These are phyloP conservation scores for Psidium friedrichsthalianum DNA, from an alignment of 345 rosid genomes.

Conservation along the genomic window DNA sequence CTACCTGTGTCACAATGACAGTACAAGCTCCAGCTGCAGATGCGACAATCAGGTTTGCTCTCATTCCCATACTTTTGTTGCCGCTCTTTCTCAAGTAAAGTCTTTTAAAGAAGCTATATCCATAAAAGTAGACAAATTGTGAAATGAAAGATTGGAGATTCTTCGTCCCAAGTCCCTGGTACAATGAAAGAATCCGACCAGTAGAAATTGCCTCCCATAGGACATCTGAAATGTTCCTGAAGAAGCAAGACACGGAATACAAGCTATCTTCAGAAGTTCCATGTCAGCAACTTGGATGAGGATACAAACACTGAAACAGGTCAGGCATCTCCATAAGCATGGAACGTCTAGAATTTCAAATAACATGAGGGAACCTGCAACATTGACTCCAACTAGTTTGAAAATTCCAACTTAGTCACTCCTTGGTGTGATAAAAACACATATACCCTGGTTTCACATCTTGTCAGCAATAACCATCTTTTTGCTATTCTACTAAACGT, in stretches of 20 bases:
- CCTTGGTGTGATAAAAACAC: neutral
- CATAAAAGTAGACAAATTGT: conserved; percentile 67
- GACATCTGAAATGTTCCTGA: conserved; percentile 57
- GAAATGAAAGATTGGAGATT: conserved; percentile 70
- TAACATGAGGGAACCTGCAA: neutral
- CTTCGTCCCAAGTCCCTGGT: conserved; percentile 74
- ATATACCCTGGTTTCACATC: neutral
- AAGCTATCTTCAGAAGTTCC: neutral
- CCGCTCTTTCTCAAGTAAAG: conserved; percentile 60
- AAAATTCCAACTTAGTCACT: neutral
- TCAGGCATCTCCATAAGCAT: neutral
- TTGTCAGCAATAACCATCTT: neutral
- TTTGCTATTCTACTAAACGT: neutral
- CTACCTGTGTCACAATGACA: conserved; percentile 60
- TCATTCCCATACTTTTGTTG: conserved; percentile 58
- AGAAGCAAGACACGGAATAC: neutral
- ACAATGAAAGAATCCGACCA: conserved; percentile 40
- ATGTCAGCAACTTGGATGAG: neutral
- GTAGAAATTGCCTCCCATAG: conserved; percentile 63
- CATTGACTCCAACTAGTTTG: neutral
- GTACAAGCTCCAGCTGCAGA: conserved; percentile 91
- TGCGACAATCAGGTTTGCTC: conserved; percentile 72
- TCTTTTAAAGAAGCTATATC: conserved; percentile 84
- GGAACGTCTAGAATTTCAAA: neutral
- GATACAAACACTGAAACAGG: neutral